Conservation (phyloP, 1,139 yeast genomes). For the Scheffersomyces insectosa region DNA sequence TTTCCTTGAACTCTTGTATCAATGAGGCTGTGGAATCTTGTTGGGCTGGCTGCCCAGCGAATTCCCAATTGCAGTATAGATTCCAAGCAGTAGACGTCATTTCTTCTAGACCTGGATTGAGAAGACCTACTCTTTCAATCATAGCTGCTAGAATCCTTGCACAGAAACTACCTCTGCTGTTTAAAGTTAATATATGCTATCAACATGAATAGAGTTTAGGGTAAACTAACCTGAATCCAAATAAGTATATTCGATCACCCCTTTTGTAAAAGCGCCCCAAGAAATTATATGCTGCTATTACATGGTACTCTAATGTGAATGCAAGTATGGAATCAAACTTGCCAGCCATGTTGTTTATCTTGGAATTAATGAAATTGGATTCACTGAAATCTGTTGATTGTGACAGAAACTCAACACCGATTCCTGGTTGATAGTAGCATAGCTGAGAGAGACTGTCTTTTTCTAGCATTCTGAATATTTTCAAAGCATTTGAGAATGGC, state of each 20-base stretch:
- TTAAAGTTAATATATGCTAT: slow-evolving; percentile 5
- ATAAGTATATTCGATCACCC: slow-evolving; percentile 54
- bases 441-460: slow-evolving; percentile 43
- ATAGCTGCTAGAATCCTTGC: slow-evolving; percentile 64
- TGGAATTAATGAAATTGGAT: slow-evolving; percentile 15
- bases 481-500: slow-evolving; percentile 57
- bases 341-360: slow-evolving; percentile 14
- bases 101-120: slow-evolving; percentile 53
- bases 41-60: slow-evolving; percentile 54
- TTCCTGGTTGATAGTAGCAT: slow-evolving; percentile 69
- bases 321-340: slow-evolving; percentile 54
- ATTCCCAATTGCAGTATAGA: slow-evolving; percentile 61
- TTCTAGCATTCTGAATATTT: slow-evolving; percentile 52
- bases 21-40: slow-evolving; percentile 40
- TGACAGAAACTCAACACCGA: slow-evolving; percentile 51
- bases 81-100: slow-evolving; percentile 62
- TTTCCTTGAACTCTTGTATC: slow-evolving; percentile 51
- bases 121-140: slow-evolving; percentile 60
- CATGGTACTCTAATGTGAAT: slow-evolving; percentile 53
- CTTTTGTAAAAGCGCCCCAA: slow-evolving; percentile 46
- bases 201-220: too few species aligned
- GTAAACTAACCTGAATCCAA: slow-evolving; percentile 50
- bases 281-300: slow-evolving; percentile 55
- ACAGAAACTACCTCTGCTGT: slow-evolving; percentile 63
- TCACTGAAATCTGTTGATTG: slow-evolving; percentile 25